phyloP scores from a whole-genome alignment of 805 yeast genomes.

The Candida rishiriensis region DNA sequence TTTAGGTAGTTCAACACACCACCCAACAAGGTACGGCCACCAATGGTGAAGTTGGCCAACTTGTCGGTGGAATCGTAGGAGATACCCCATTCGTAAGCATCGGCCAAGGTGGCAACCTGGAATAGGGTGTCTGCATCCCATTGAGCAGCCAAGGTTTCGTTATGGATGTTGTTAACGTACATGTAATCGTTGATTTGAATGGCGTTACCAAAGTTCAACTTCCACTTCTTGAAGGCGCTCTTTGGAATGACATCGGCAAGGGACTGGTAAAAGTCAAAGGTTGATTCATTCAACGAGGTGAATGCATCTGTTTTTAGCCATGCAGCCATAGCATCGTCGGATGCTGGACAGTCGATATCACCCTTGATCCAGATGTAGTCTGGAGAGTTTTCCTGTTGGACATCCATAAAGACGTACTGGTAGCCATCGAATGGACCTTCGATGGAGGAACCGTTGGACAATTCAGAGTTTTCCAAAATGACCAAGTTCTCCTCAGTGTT shows the following conservation, averaged over 20 bases:
- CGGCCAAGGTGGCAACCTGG: conserved; percentile 34
- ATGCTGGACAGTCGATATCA: conserved; percentile 37
- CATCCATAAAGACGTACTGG: conserved; percentile 40
- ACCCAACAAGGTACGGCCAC: conserved; percentile 38
- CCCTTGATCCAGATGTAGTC: conserved; percentile 40
- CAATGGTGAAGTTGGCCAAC: conserved; percentile 32
- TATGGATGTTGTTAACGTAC: conserved; percentile 38
- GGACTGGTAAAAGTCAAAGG: conserved; percentile 35
- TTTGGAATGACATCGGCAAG: conserved; percentile 27
- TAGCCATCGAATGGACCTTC: conserved; percentile 39
- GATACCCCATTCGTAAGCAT: conserved; percentile 36
- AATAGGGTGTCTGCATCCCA: conserved; percentile 30
- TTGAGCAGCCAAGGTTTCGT: conserved; percentile 31
- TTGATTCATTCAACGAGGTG: conserved; percentile 30
- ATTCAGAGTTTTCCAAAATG: conserved; percentile 27
- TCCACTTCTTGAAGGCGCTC: conserved; percentile 23
- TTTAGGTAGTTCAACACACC: conserved; percentile 32
- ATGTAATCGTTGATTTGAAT: conserved; percentile 38
- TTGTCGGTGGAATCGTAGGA: conserved; percentile 29
- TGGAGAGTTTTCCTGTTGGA: conserved; percentile 32
- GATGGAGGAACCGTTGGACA: conserved; percentile 36
- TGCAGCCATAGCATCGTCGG: conserved; percentile 29
- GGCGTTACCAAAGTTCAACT: conserved; percentile 36
- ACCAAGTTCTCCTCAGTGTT: conserved; percentile 21
- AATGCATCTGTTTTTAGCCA: conserved; percentile 30